Evolutionary conservation across 805 yeast species (phyloP).

Genomic region (Saccharomycopsis sp.): DNA sequence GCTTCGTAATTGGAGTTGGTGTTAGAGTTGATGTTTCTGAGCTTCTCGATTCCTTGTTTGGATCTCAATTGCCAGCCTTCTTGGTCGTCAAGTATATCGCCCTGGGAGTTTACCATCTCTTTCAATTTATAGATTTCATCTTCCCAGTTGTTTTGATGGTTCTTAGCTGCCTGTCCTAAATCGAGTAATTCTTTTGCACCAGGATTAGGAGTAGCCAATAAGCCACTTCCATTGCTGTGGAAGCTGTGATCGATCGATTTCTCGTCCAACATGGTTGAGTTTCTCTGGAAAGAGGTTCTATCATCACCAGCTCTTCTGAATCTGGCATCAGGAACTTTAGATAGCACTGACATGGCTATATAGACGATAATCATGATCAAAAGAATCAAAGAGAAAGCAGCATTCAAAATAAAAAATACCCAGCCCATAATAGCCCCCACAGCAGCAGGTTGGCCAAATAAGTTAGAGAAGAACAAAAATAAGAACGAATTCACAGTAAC

Average conservation of each 20-base stretch:
- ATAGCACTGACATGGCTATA: constrained; percentile 52
- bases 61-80: constrained; percentile 7
- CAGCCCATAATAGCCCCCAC: constrained; percentile 88
- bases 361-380: constrained; percentile 65
- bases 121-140: constrained; percentile 37
- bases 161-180: constrained; percentile 75
- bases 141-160: constrained; percentile 73
- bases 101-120: constrained; percentile 19
- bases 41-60: constrained; percentile 11
- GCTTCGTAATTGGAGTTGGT: not conserved
- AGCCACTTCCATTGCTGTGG: constrained; percentile 27
- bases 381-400: constrained; percentile 75
- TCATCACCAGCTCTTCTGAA: constrained; percentile 88
- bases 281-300: constrained; percentile 77
- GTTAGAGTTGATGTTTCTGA: constrained; percentile 5
- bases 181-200: constrained; percentile 49
- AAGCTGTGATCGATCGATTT: constrained; percentile 30
- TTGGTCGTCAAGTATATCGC: constrained; percentile 12
- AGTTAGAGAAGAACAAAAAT: constrained; percentile 77
- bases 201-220: constrained; percentile 14
- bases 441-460: constrained; percentile 72
- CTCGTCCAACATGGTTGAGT: constrained; percentile 28
- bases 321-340: constrained; percentile 84
- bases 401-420: constrained; percentile 81
- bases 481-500: constrained; percentile 74